Evolutionary conservation across 177 flowering plant genomes (phyloP), one percentile per base, ranked within the genome.

Genomic region (Tripterygium wilfordii): DNA sequence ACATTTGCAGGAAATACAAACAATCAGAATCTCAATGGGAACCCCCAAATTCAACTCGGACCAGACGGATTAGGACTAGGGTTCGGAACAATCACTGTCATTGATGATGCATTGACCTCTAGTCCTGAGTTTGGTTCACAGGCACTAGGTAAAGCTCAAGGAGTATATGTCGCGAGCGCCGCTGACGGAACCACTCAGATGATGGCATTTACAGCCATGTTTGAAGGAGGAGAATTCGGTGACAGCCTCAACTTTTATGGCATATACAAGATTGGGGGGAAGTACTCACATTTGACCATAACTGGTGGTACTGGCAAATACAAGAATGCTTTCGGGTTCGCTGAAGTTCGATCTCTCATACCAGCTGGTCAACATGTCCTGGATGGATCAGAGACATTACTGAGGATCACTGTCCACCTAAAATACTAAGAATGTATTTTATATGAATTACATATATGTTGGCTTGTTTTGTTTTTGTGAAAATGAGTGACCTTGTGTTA

Each of bases 231-330:
- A 3, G 96, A 88, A 23, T 83, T 75, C 44, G 85, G 82, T 2
- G 91, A 88, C 53, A 83, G 77, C 61, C 60, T 88, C 36, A 83
- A 81, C 72, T 78, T 88, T 60, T 85, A 71, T 41, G 96, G 95
- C 5, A 69, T 81, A 3, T 83, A 64, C 67, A 79, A 54, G 71
- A 72, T 79, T 10, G 84, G 85, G 15, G 72, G 78, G 33, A 32
- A 69, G 17, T 59, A 74, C 70, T 79, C 88, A 1, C 65, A 69
- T n/a, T 42, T 85, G 49, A 79, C 88, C 1, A 70, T 88, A 30
- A 88, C 94, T 0, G 82, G 96, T 1, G 95, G 96, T 5, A 85
- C 91, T 0, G 88, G 95, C 4, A 88, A 74, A 76, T 88, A 71
- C 41, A 79, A 77, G 71, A 70, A 81, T 56, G 85, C 87, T 12